phyloP scores from a whole-genome alignment of 768 basidiomycete genomes.

The Leccinum obscurum region DNA sequence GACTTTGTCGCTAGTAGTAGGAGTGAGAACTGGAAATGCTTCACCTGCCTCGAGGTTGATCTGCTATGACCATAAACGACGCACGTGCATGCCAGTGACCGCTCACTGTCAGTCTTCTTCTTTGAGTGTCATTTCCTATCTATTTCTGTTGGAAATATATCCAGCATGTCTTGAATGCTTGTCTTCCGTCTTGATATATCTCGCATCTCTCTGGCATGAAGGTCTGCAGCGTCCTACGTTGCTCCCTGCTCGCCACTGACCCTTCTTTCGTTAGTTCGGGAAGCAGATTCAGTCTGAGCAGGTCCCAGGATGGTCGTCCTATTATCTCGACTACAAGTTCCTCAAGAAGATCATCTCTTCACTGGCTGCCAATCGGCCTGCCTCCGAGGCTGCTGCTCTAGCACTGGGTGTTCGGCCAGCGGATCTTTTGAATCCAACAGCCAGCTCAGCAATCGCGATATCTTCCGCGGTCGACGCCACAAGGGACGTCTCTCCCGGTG shows the following conservation, averaged over 20 bases:
- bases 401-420: conserved; percentile 79
- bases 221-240: conserved; percentile 18
- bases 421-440: conserved; percentile 43
- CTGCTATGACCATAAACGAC: conserved; percentile 9
- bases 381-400: conserved; percentile 85
- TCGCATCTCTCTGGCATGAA: conserved; percentile 30
- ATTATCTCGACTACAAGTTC: conserved; percentile 98
- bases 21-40: background rate
- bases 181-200: conserved; percentile 8
- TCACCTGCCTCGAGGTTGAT: background rate
- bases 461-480: conserved; percentile 16
- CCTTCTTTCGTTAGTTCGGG: conserved; percentile 75
- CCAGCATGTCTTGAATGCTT: conserved; percentile 30
- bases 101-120: conserved; percentile 5
- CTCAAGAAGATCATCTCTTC: conserved; percentile 99
- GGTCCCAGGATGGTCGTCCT: conserved; percentile 93
- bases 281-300: conserved; percentile 96
- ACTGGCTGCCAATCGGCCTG: conserved; percentile 84
- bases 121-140: conserved; percentile 13
- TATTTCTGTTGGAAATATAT: conserved; percentile 15
- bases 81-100: conserved; percentile 23
- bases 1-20: background rate
- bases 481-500: conserved; percentile 33
- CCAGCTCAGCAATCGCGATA: conserved; percentile 33
- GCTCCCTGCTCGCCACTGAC: background rate